phyloP scores from a whole-genome alignment of 495 filamentous ascomycete species.

The Aspergillus incahuasiensis region DNA sequence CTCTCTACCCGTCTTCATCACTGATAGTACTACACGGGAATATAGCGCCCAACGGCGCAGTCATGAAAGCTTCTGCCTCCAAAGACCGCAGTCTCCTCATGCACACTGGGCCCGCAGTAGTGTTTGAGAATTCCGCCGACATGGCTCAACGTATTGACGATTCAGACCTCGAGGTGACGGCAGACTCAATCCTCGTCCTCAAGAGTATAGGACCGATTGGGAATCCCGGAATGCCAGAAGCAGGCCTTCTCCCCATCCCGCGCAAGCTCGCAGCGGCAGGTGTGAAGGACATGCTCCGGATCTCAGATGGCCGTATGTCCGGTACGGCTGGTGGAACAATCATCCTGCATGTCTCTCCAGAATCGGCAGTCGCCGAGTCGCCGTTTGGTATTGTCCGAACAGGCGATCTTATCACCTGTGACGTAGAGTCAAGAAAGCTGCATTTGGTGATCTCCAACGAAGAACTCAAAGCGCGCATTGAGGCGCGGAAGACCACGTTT shows the following conservation, averaged over 20 bases:
- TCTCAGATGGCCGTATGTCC: constrained; percentile 65
- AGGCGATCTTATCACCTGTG: constrained; percentile 53
- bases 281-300: constrained; percentile 59
- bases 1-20: constrained; percentile 51
- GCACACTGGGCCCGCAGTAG: constrained; percentile 53
- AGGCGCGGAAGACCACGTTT: constrained; percentile 25
- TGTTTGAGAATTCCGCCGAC: constrained; percentile 55
- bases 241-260: constrained; percentile 50
- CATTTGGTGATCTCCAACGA: constrained; percentile 45
- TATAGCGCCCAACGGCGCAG: constrained; percentile 52
- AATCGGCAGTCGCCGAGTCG: constrained; percentile 52
- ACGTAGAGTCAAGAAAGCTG: constrained; percentile 43
- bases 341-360: constrained; percentile 61
- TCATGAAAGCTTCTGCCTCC: constrained; percentile 61
- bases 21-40: constrained; percentile 54
- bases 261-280: constrained; percentile 55
- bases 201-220: constrained; percentile 60
- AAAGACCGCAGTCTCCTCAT: constrained; percentile 46
- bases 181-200: constrained; percentile 54
- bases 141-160: constrained; percentile 55
- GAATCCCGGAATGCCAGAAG: constrained; percentile 66
- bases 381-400: constrained; percentile 56
- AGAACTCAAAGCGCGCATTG: constrained; percentile 39
- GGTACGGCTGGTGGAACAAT: constrained; percentile 67
- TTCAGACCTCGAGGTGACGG: constrained; percentile 45